A percentile compares a stretch with the other conserved stretches of the same genome.
Conservation (phyloP, 176 grass and related monocot genomes). For the Tillandsia leiboldiana region DNA sequence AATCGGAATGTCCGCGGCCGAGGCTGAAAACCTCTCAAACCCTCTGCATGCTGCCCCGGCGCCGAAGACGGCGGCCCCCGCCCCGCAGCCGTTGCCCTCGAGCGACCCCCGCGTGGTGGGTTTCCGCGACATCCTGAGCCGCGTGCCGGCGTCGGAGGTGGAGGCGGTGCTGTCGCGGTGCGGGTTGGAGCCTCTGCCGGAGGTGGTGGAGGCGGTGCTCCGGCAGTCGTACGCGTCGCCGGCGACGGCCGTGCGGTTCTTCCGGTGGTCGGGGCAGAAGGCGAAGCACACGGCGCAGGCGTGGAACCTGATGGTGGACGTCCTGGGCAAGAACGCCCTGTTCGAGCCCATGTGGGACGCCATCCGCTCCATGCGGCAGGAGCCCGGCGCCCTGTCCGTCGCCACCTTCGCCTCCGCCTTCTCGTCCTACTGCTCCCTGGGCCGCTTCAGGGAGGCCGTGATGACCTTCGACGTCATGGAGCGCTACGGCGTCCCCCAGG, state of each 20-base stretch:
- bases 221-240: slow-evolving; percentile 38
- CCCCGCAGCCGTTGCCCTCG: neutral
- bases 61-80: neutral
- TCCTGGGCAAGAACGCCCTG: slow-evolving; percentile 65
- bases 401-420: slow-evolving; percentile 75
- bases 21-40: neutral
- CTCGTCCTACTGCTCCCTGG: slow-evolving; percentile 45
- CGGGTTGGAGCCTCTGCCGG: slow-evolving; percentile 35
- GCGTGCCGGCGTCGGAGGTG: slow-evolving; percentile 25
- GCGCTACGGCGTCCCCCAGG: slow-evolving; percentile 35
- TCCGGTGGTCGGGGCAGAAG: slow-evolving; percentile 43
- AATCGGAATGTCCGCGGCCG: too few relatives aligned
- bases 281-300: slow-evolving; percentile 33
- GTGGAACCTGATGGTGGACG: slow-evolving; percentile 83
- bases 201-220: slow-evolving; percentile 54
- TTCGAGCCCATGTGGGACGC: slow-evolving; percentile 82
- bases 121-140: slow-evolving; percentile 25
- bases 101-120: slow-evolving; percentile 28
- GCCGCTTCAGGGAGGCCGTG: slow-evolving; percentile 47
- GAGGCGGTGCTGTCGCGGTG: slow-evolving; percentile 40
- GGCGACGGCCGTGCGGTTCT: slow-evolving; percentile 56
- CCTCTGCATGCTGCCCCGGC: neutral
- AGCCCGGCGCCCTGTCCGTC: slow-evolving; percentile 29
- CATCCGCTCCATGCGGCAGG: slow-evolving; percentile 53
- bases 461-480: slow-evolving; percentile 67